These are phyloP conservation scores for Diplosphaera chodatii DNA, from an alignment of 139 green algal species.

Conservation along the genomic window DNA sequence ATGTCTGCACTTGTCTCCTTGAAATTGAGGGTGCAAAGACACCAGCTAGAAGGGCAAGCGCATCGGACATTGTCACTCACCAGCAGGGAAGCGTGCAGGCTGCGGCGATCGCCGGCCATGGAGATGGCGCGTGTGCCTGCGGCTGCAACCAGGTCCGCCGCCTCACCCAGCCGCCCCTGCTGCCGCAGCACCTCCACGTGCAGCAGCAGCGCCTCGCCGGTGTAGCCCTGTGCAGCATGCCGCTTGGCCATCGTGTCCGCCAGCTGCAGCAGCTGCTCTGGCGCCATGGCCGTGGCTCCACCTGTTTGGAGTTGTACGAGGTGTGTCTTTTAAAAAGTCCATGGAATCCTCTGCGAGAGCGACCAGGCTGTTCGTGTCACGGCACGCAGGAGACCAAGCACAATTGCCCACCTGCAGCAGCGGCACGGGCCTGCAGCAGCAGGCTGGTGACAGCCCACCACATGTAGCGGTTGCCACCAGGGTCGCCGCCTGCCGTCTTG, in stretches of 20 bases:
- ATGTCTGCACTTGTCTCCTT: no score
- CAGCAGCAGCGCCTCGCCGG: constrained; percentile 49
- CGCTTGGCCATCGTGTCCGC: constrained; percentile 52
- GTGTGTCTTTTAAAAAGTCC: no score
- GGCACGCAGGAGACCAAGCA: no score
- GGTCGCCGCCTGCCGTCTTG: constrained; percentile 27
- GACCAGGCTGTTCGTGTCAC: no score
- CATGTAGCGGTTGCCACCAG: constrained; percentile 30
- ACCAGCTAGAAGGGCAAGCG: no score
- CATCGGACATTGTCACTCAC: no score
- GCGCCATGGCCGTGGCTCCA: constrained; percentile 6
- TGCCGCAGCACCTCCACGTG: constrained; percentile 53
- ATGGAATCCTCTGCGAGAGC: no score
- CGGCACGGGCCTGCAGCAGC: constrained; percentile 41
- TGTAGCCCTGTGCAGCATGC: constrained; percentile 12
- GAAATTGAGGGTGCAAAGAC: no score
- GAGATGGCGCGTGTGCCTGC: constrained; percentile 9
- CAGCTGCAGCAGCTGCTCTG: constrained; percentile 56
- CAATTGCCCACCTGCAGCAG: neutral
- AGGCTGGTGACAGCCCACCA: constrained; percentile 65
- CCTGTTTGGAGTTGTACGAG: constrained; percentile 1
- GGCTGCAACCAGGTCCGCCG: constrained; percentile 23
- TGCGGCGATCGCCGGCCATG: constrained; percentile 30
- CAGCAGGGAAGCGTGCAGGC: constrained; percentile 41
- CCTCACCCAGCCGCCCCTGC: constrained; percentile 37